Conservation (phyloP, 352 stramenopile species). For the Phytophthora cryptogea region DNA sequence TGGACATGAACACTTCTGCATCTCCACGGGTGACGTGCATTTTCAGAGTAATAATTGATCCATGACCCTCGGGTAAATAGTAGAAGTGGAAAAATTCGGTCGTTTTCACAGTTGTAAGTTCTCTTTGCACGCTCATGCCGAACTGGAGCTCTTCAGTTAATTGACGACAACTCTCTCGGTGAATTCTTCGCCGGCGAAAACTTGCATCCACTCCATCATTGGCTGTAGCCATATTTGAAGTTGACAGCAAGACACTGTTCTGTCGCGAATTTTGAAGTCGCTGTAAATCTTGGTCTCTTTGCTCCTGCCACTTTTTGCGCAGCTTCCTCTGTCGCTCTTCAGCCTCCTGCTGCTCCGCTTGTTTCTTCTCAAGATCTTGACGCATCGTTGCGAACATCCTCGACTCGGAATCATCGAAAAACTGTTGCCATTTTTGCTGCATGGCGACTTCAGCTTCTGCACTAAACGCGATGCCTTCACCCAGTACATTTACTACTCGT, state of each 20-base stretch:
- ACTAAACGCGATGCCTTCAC: slow-evolving; percentile 56
- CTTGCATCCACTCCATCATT: slow-evolving; percentile 21
- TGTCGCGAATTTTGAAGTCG: slow-evolving; percentile 41
- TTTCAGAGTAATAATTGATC: slow-evolving; percentile 64
- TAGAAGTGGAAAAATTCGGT: slow-evolving; percentile 65
- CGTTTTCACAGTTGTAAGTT: slow-evolving; percentile 26
- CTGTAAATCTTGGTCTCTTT: slow-evolving; percentile 52
- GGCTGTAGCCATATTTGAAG: slow-evolving; percentile 1
- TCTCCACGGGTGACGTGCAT: slow-evolving; percentile 51
- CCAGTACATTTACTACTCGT: slow-evolving; percentile 32
- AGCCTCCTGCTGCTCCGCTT: slow-evolving; percentile 44
- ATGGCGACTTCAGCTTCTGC: slow-evolving; percentile 50
- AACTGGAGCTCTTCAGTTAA: slow-evolving; percentile 55
- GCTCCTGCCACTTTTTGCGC: slow-evolving; percentile 66
- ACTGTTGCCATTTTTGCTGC: slow-evolving; percentile 62
- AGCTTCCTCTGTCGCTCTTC: slow-evolving; percentile 59
- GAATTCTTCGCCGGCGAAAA: slow-evolving; percentile 56
- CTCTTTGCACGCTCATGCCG: slow-evolving; percentile 44
- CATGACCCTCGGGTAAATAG: slow-evolving; percentile 38
- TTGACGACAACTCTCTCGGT: slow-evolving; percentile 57
- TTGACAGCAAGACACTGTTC: slow-evolving; percentile 14
- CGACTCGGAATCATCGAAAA: slow-evolving; percentile 57
- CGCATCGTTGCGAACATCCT: slow-evolving; percentile 63
- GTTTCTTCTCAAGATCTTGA: slow-evolving; percentile 44
- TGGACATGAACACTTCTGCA: slow-evolving; percentile 72